These are phyloP conservation scores for Lentinula aciculospora DNA, from an alignment of 768 basidiomycete species.

Conservation along the genomic window DNA sequence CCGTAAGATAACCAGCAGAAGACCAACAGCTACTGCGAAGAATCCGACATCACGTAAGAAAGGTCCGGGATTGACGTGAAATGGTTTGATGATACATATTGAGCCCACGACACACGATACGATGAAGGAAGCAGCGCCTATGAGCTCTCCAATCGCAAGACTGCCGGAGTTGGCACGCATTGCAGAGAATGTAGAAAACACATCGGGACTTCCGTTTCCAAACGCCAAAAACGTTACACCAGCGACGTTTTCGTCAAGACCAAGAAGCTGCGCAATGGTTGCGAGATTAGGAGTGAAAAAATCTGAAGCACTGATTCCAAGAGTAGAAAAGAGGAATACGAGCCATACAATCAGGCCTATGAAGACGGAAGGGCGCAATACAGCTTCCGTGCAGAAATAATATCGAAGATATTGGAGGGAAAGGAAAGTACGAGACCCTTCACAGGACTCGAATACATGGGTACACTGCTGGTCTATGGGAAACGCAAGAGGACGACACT, in stretches of 20 bases:
- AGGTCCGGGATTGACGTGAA: conserved; percentile 70
- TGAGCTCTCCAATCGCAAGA: conserved; percentile 89
- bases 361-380: conserved; percentile 58
- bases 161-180: conserved; percentile 82
- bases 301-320: conserved; percentile 92
- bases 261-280: conserved; percentile 79
- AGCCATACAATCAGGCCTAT: conserved; percentile 70
- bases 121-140: conserved; percentile 95
- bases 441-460: conserved; percentile 57
- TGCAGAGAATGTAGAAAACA: conserved; percentile 94
- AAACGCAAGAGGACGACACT: conserved; percentile 66
- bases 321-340: conserved; percentile 89
- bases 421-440: conserved; percentile 56
- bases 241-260: conserved; percentile 88
- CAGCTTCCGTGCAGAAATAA: conserved; percentile 63
- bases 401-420: conserved; percentile 60
- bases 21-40: conserved; percentile 76
- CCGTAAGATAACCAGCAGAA: conserved; percentile 72
- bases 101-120: conserved; percentile 93
- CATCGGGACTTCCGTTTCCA: conserved; percentile 94
- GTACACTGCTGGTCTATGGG: conserved; percentile 54
- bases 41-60: conserved; percentile 95
- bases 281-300: conserved; percentile 97
- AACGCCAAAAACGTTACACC: conserved; percentile 97
- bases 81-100: conserved; percentile 97